Evolutionary conservation across 75 land plant species (phyloP), one percentile per base, ranked within the genome.

Genomic region (Picea glauca): DNA sequence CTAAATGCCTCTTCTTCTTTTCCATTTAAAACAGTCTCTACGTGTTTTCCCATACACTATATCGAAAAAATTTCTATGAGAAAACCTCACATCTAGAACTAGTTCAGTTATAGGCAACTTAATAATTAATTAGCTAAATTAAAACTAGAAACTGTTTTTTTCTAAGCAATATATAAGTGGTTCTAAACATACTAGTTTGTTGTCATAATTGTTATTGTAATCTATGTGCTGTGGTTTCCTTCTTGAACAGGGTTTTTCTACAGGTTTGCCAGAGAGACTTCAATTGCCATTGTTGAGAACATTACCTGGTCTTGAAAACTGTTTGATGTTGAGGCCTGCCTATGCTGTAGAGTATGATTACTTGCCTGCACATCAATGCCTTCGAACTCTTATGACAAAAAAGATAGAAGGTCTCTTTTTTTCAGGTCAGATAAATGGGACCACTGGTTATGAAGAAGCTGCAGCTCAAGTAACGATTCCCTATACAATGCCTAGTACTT

Each of bases 391-490:
- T 17, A 96, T 96, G 99, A 96, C 99, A 76, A 96, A 96, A 78
- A 92, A 87, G 60, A 68, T 96, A 78, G 91, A 89, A 66, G 99
- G 99, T 12, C 88, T 96, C 62, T 96, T 94, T 77, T 96, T 96
- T 82, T 94, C 98, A 66, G 99, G 99, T 33, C 99, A 96, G 80
- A 96, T 96, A 70, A 96, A 96, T 86, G 99, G 99, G 72, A 96
- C 99, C 32, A 96, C 99, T 30, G 99, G 99, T 79, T 96, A 96
- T 88, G 99, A 96, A 84, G 99, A 96, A 86, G 99, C 99, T 78
- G 99, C 99, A 79, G 99, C 99, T 67, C 99, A 96, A 93, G 99
- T 96, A 43, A 58, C 4, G 15, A 30, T 62, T 9, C 18, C 77
- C 60, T 32, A 0, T 70, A 43, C 26, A 70, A 70, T 70, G 26